A percentile compares a stretch with the other conserved stretches of the same genome.
Evolutionary conservation across 768 basidiomycete species (phyloP).

Genomic region (Suillus sp.): DNA sequence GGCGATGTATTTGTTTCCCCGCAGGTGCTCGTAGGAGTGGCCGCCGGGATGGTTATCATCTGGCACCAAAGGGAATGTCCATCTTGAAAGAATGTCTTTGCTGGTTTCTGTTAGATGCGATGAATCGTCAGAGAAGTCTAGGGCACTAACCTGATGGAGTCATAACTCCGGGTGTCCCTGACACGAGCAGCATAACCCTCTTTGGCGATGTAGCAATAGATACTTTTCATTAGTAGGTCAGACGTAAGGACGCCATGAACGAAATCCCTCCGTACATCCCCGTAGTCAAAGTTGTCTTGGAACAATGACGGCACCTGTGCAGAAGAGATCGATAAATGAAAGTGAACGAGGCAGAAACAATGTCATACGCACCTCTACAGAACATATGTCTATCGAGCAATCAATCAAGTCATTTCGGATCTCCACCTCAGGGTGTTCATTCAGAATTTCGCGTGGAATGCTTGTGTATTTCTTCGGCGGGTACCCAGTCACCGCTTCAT

Average conservation of each 20-base stretch:
- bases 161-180: conserved; percentile 90
- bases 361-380: conserved; percentile 69
- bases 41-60: conserved; percentile 90
- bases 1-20: conserved; percentile 89
- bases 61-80: conserved; percentile 95
- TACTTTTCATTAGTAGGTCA: conserved; percentile 92
- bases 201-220: conserved; percentile 86
- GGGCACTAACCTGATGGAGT: conserved; percentile 72
- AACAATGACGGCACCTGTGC: conserved; percentile 89
- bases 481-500: conserved; percentile 73
- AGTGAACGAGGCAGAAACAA: neutral
- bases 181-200: conserved; percentile 93
- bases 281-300: conserved; percentile 98
- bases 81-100: conserved; percentile 89
- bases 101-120: conserved; percentile 41
- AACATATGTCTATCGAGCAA: conserved; percentile 91
- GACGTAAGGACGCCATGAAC: conserved; percentile 93
- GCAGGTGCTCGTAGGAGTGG: conserved; percentile 80
- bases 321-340: conserved; percentile 10
- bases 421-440: conserved; percentile 76
- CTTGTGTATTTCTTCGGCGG: conserved; percentile 61
- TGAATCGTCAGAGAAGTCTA: neutral
- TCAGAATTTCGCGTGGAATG: conserved; percentile 79
- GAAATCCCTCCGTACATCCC: conserved; percentile 89
- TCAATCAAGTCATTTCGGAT: conserved; percentile 88